phyloP scores from a whole-genome alignment of 805 yeast species.

The Sugiyamaella americana region DNA sequence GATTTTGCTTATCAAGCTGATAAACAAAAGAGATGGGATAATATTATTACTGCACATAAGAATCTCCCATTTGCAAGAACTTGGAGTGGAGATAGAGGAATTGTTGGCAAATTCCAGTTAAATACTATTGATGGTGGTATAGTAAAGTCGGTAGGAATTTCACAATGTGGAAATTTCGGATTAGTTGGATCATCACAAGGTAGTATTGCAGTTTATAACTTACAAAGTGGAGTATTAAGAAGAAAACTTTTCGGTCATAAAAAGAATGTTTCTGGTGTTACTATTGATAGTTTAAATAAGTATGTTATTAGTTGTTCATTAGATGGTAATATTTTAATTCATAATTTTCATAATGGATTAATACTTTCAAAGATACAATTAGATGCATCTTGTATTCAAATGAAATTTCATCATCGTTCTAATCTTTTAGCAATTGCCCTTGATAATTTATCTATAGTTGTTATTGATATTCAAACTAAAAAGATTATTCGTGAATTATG shows the following conservation, averaged over 20 bases:
- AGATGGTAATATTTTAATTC: constrained; percentile 84
- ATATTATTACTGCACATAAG: constrained; percentile 80
- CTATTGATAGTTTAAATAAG: constrained; percentile 84
- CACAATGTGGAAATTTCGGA: constrained; percentile 94
- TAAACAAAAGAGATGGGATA: constrained; percentile 89
- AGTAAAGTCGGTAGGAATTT: constrained; percentile 69
- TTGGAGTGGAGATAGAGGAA: constrained; percentile 76
- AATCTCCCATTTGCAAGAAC: constrained; percentile 80
- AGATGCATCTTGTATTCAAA: constrained; percentile 68
- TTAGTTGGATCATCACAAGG: constrained; percentile 86
- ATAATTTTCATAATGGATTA: constrained; percentile 70
- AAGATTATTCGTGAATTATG: constrained; percentile 76
- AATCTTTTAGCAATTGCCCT: constrained; percentile 80
- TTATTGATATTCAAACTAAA: constrained; percentile 76
- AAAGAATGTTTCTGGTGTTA: constrained; percentile 79
- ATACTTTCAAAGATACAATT: constrained; percentile 60
- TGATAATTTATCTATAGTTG: constrained; percentile 79
- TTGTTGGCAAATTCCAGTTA: constrained; percentile 70
- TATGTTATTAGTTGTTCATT: constrained; percentile 81
- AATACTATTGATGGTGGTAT: constrained; percentile 71
- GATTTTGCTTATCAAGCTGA: constrained; percentile 66
- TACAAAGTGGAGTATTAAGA: constrained; percentile 85
- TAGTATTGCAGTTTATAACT: constrained; percentile 74
- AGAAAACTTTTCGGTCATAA: constrained; percentile 52
- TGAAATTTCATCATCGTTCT: constrained; percentile 75